Conservation (phyloP, 768 basidiomycete genomes). For the Galerina marginata region DNA sequence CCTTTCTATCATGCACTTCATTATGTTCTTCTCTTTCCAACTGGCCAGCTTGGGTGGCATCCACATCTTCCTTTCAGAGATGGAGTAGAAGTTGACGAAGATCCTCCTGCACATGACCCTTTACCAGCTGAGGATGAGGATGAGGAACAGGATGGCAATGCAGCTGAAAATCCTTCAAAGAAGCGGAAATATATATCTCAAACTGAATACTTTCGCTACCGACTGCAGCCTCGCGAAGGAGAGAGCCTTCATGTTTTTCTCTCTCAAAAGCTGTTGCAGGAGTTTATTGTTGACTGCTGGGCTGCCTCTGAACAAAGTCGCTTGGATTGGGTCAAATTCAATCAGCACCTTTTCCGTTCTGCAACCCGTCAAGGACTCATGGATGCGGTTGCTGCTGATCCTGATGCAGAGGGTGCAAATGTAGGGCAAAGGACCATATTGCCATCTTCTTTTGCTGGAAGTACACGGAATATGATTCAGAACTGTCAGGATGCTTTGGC, state of each 20-base stretch:
- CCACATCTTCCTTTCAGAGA: neutral
- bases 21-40: conserved; percentile 11
- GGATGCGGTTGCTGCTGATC: conserved; percentile 37
- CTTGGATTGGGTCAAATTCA: conserved; percentile 36
- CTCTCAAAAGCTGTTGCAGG: neutral
- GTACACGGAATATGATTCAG: conserved; percentile 46
- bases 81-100: neutral
- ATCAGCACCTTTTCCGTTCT: conserved; percentile 43
- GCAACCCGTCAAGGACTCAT: conserved; percentile 40
- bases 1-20: no score
- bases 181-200: conserved; percentile 1
- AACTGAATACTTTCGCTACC: conserved; percentile 9
- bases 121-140: neutral
- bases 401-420: conserved; percentile 24
- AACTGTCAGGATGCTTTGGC: no score
- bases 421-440: conserved; percentile 39
- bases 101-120: no score
- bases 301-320: conserved; percentile 40
- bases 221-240: neutral
- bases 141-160: neutral
- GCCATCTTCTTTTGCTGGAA: conserved; percentile 35
- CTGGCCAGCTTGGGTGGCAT: conserved; percentile 7
- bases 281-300: conserved; percentile 3
- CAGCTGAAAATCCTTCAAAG: neutral
- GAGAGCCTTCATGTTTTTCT: no score